Base-by-base conservation (phyloP, 225 moss, liverwort and hornwort genomes). In the Pseudisothecium myosuroides region DNA sequence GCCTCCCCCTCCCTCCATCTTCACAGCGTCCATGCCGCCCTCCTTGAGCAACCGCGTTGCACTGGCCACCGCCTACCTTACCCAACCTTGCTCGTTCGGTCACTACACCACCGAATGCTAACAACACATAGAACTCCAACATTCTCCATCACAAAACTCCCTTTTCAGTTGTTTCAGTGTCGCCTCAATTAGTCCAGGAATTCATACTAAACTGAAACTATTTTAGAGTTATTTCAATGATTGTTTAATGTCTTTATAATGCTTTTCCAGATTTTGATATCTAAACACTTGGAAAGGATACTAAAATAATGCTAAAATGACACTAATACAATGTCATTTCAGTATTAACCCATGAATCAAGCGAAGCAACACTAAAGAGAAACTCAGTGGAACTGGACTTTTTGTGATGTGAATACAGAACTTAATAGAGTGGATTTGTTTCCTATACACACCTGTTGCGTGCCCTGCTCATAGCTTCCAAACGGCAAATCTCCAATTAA, bases 1-100 rank as follows among this genome's bases (percentile, higher is more conserved):
- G 39, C 97, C 99, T 59, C 96, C 95, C 32, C 96, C 99, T 63
- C 99, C 99, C 87, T 99, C 99, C 96, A 99, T 94, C 92, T 99
- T 99, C 90, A 99, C 99, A 21, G 99, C 95, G 79, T 99, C 99
- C 99, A 97, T 97, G 86, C 92, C 90, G 58, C 97, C 99, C 94
- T 99, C 99, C 88, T 99, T 99, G 80, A 99, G 91, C 87, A 99
- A 89, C 74, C 96, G 93, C 41, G 95, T 96, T 39, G 99, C 99
- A 89, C 95, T 99, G n/a, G 94, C 94, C 92, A 99, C 99, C 91
- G 99, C 99, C 99, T 99, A 93, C 64, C 65, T 65, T 86, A 37
- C 89, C 77, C 93, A 90, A 93, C 93, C 95, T 76, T 92, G 85
- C 84, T 64, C 85, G 52, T 82, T 72, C 71, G 71, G 72, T 90